Percentiles rank a stretch among this genome's conserved stretches.
Conservation (phyloP, 225 moss, liverwort and hornwort species). For the Lunularia cruciata region DNA sequence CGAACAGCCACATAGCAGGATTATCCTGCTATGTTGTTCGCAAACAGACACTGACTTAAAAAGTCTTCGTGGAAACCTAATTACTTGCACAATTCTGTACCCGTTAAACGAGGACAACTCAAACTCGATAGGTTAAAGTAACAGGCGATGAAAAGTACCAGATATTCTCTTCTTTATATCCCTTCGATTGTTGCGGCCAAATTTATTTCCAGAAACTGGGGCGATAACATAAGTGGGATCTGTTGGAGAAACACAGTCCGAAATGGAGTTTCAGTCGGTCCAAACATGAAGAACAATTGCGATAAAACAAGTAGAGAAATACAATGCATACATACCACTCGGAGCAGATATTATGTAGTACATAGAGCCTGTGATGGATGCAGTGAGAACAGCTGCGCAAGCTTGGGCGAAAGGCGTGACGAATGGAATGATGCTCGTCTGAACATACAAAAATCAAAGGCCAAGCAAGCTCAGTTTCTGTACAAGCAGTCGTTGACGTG, state of each 20-base stretch:
- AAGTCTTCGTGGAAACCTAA: too few relatives aligned
- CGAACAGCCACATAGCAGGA: too few relatives aligned
- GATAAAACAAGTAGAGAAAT: too few relatives aligned
- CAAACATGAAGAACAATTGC: too few relatives aligned
- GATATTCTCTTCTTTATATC: conserved; percentile 78
- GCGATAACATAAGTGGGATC: conserved; percentile 92
- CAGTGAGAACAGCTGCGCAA: conserved; percentile 85
- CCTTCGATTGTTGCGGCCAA: conserved; percentile 56
- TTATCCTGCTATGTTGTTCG: too few relatives aligned
- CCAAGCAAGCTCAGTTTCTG: not conserved
- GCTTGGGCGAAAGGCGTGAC: conserved; percentile 88
- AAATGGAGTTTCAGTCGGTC: too few relatives aligned
- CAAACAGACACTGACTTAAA: too few relatives aligned
- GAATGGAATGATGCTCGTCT: conserved; percentile 75
- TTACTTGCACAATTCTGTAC: too few relatives aligned
- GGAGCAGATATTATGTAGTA: conserved; percentile 90
- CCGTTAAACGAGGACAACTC: too few relatives aligned
- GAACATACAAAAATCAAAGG: conserved; percentile 12
- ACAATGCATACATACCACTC: conserved; percentile 41
- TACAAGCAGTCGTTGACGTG: not conserved
- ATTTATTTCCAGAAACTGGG: conserved; percentile 47
- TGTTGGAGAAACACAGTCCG: conserved; percentile 12
- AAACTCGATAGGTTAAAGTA: too few relatives aligned
- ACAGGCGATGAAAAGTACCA: conserved; percentile 30
- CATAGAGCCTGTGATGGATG: conserved; percentile 91